A percentile compares a stretch with the other conserved stretches of the same genome.
phyloP scores from a whole-genome alignment of 2,329 filamentous ascomycete genomes.

The Ophiostoma sp. region DNA sequence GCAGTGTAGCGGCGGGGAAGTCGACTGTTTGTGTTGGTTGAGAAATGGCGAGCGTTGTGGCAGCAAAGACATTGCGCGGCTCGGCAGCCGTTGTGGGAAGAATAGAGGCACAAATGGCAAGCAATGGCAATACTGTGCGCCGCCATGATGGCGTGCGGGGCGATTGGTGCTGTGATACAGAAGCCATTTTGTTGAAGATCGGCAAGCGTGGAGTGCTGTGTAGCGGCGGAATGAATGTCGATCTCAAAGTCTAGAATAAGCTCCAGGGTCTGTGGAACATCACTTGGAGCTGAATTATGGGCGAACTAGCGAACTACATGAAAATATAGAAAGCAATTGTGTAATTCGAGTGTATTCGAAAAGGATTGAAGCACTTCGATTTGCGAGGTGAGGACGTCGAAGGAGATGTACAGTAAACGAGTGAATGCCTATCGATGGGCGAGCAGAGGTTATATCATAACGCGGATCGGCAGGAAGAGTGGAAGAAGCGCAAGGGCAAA shows the following conservation, averaged over 20 bases:
- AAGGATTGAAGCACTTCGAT: background rate
- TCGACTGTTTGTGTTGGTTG: slow-evolving; percentile 24
- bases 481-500: background rate
- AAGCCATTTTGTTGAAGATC: slow-evolving; percentile 21
- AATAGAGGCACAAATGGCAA: slow-evolving; percentile 29
- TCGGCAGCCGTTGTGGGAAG: slow-evolving; percentile 27
- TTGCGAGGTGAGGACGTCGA: background rate
- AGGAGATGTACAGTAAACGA: background rate
- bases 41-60: slow-evolving; percentile 26
- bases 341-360: background rate
- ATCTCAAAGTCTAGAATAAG: slow-evolving; percentile 10
- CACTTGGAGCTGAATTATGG: background rate
- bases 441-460: background rate
- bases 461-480: background rate
- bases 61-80: slow-evolving; percentile 18
- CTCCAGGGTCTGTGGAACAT: slow-evolving; percentile 12
- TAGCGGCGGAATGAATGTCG: slow-evolving; percentile 11
- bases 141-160: slow-evolving; percentile 32
- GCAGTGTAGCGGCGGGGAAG: slow-evolving; percentile 33
- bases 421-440: background rate
- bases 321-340: background rate
- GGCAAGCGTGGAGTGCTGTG: slow-evolving; percentile 11
- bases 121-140: slow-evolving; percentile 27
- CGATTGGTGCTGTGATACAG: slow-evolving; percentile 24
- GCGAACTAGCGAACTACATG: background rate